Base-by-base conservation (phyloP, 805 yeast genomes). In the Naumovozyma castellii region DNA sequence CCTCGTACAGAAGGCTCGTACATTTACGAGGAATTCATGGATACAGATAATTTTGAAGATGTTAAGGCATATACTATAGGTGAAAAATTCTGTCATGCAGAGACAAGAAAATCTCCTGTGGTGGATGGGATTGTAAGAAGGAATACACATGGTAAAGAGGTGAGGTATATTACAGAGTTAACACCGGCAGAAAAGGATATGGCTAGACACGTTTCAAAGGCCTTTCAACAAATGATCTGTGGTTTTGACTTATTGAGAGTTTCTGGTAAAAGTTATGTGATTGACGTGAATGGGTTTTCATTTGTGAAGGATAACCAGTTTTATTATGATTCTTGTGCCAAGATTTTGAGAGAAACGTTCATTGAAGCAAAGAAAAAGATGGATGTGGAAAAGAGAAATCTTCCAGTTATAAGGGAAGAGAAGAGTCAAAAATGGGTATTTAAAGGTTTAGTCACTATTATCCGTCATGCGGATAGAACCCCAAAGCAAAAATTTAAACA, bases 31-130 rank as follows among this genome's bases (percentile, higher is more conserved):
- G 72, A 83, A 62, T 92, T 92, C 53, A 87, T 92, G 90, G 97
- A 92, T 58, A 90, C 98, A 2, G 97, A 92, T 61, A 92, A 92
- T 58, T 88, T 87, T 55, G 98, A 92, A 65, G 99, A 92, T 62
- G 99, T 92, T 46, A 92, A 92, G 64, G 97, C 97, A 0, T 92
- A 92, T 61, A 92, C 99, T 1, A 97, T 92, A 3, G 97, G 98
- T 1, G 77, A 81, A 2, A 67, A 67, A 15, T 92, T 75, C 56
- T 92, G 98, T 59, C 99, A 92, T 61, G 99, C 98, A 0, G 99
- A 92, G 58, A 92, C 99, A 1, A 74, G 99, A 55, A 92, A 92
- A 61, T 86, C 96, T 0, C 99, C 99, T 1, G 98, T 92, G 3
- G 98, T 92, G n/a, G 99, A 92, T 65, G 99, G 99, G 35, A 84